A percentile compares a stretch with the other conserved stretches of the same genome.
phyloP scores from a whole-genome alignment of 2,329 filamentous ascomycete species.

The Stachybotrys elegans region DNA sequence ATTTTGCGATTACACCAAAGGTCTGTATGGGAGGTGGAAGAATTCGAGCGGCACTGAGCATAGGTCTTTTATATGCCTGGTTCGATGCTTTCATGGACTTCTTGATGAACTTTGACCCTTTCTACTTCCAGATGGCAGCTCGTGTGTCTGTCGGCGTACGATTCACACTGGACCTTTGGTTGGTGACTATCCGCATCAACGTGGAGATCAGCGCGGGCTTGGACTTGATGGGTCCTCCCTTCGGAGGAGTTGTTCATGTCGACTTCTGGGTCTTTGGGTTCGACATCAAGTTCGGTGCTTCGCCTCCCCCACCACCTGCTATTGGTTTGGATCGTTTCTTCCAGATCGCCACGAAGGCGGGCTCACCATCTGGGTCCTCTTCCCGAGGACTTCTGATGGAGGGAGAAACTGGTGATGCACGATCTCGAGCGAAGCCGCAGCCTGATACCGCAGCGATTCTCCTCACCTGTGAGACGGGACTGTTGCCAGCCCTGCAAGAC shows the following conservation, averaged over 20 bases:
- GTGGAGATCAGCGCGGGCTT: too few relatives aligned
- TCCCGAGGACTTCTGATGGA: neutral
- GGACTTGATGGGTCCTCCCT: too few relatives aligned
- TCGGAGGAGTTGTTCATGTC: too few relatives aligned
- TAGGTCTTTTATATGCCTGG: conserved; percentile 29
- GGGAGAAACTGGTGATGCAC: neutral
- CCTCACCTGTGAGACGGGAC: neutral
- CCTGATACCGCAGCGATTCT: neutral
- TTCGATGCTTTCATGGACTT: conserved; percentile 6
- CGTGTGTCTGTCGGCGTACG: too few relatives aligned
- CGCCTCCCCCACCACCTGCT: too few relatives aligned
- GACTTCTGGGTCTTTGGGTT: conserved; percentile 18
- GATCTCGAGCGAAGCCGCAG: neutral
- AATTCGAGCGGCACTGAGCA: conserved; percentile 21
- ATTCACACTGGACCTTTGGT: too few relatives aligned
- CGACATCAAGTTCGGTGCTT: conserved; percentile 15
- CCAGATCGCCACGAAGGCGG: neutral
- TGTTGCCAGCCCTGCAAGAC: too few relatives aligned
- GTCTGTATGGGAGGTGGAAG: conserved; percentile 34
- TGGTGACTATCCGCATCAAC: too few relatives aligned
- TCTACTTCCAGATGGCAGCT: too few relatives aligned
- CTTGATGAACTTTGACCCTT: too few relatives aligned
- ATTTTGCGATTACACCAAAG: conserved; percentile 41
- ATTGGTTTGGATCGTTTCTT: too few relatives aligned
- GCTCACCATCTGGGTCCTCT: neutral